Evolutionary conservation across 2,329 filamentous ascomycete genomes (phyloP).

Genomic region (Sporothrix pallida): DNA sequence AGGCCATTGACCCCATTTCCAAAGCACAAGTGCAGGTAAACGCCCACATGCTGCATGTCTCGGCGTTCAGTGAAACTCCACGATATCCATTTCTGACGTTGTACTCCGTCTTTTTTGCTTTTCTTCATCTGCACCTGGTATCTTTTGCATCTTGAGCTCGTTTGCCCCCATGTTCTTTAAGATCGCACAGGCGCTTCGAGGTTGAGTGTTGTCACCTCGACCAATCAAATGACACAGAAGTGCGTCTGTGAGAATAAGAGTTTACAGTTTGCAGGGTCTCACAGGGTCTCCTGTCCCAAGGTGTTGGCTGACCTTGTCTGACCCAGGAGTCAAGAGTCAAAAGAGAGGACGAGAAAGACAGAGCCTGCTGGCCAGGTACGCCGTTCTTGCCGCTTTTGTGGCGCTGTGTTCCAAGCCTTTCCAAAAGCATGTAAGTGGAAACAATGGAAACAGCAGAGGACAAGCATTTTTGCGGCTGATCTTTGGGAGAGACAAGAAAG

Average conservation of each 20-base stretch:
- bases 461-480: constrained; percentile 12
- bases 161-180: background rate
- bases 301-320: background rate
- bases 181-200: constrained; percentile 25
- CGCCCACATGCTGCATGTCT: background rate
- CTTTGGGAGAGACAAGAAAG: background rate
- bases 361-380: no score
- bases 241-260: background rate
- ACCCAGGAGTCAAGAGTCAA: no score
- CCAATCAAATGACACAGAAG: background rate
- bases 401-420: constrained; percentile 28
- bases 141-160: no score
- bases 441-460: constrained; percentile 17
- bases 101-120: background rate
- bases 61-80: constrained; percentile 17
- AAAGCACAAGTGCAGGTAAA: constrained; percentile 1
- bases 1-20: no score
- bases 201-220: background rate
- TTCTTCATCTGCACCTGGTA: background rate
- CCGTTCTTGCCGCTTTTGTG: background rate
- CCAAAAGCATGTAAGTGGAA: constrained; percentile 31
- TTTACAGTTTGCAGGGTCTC: constrained; percentile 30
- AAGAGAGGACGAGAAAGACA: no score
- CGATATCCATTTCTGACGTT: constrained; percentile 6
- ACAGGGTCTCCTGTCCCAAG: background rate